Evolutionary conservation across 805 yeast genomes (phyloP), one percentile per base, ranked within the genome.

Genomic region (Diddensiella santjacobensis): DNA sequence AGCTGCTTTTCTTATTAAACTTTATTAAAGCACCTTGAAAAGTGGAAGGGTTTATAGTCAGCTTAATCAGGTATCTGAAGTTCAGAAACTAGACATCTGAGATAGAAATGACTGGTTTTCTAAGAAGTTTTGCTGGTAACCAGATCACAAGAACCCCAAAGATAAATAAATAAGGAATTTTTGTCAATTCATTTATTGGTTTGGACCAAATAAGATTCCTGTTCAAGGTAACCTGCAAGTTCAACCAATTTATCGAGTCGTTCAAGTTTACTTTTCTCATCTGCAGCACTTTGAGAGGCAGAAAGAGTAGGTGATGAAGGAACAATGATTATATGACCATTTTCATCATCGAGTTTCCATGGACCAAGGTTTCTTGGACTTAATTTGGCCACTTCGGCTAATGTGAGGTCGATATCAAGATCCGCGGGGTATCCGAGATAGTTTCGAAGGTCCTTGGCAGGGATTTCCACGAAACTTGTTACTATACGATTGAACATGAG

Each of bases 151-250:
- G n/a, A n/a, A n/a, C n/a, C n/a, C n/a, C n/a, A n/a, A n/a, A n/a
- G n/a, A n/a, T n/a, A n/a, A n/a, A n/a, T n/a, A n/a, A n/a, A n/a
- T n/a, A n/a, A n/a, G n/a, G n/a, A 8, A 26, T 26, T 26, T 26
- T 26, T 26, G 8, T 26, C 8, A 13, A 26, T 26, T 26, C 13
- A 26, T 26, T 26, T 26, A 26, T 26, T 8, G 8, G 8, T 8
- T 26, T 26, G 13, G 31, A 26, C 31, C 13, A 26, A 13, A 26
- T 8, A 26, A 8, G 38, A 35, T 6, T 40, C 43, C 33, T 40
- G 43, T 19, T 40, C 43, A n/a, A 40, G 26, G 33, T 19, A 40
- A 5, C 33, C 17, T 5, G 43, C 43, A 17, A 40, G 20, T 17
- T 26, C n/a, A 11, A 40, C 33, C 17, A 40, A 18, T 10, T 24